A percentile compares a stretch with the other conserved stretches of the same genome.
Conservation (phyloP, 495 filamentous ascomycete genomes). For the Penicillium steckii region DNA sequence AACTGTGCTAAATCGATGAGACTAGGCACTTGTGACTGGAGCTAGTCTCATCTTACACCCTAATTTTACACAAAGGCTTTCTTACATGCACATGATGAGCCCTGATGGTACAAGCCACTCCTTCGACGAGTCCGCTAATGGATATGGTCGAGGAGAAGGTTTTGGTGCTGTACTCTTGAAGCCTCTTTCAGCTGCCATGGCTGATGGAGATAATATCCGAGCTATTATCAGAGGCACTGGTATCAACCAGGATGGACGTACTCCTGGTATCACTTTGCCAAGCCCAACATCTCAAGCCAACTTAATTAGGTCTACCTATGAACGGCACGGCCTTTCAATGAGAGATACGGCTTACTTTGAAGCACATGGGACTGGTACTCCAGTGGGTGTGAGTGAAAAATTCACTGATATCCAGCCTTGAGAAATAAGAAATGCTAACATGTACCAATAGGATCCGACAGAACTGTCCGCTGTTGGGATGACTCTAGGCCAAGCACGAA, state of each 20-base stretch:
- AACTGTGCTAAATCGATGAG: neutral
- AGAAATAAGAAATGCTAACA: neutral
- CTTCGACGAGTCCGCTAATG: conserved; percentile 39
- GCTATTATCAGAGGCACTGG: conserved; percentile 34
- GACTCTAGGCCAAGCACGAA: conserved; percentile 33
- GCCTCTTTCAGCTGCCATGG: conserved; percentile 33
- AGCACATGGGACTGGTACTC: conserved; percentile 50
- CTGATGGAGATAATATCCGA: conserved; percentile 44
- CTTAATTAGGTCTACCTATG: conserved; percentile 52
- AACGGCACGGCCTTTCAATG: conserved; percentile 33
- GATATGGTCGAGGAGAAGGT: conserved; percentile 48
- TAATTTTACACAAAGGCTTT: conserved; percentile 24
- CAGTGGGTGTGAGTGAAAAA: conserved; percentile 40
- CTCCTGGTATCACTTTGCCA: conserved; percentile 41
- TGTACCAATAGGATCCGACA: conserved; percentile 42
- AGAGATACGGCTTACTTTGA: conserved; percentile 46
- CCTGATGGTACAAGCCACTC: conserved; percentile 26
- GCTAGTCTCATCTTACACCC: conserved; percentile 26
- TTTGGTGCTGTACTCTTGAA: conserved; percentile 42
- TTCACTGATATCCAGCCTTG: too few relatives aligned
- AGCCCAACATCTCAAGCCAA: conserved; percentile 51
- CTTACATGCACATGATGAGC: conserved; percentile 27
- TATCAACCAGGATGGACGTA: conserved; percentile 54
- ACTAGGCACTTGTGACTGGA: conserved; percentile 26
- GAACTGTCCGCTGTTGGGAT: conserved; percentile 55